These are phyloP conservation scores for Brachypodium distachyon DNA, from an alignment of 202 grass and related monocot species.

Conservation along the genomic window DNA sequence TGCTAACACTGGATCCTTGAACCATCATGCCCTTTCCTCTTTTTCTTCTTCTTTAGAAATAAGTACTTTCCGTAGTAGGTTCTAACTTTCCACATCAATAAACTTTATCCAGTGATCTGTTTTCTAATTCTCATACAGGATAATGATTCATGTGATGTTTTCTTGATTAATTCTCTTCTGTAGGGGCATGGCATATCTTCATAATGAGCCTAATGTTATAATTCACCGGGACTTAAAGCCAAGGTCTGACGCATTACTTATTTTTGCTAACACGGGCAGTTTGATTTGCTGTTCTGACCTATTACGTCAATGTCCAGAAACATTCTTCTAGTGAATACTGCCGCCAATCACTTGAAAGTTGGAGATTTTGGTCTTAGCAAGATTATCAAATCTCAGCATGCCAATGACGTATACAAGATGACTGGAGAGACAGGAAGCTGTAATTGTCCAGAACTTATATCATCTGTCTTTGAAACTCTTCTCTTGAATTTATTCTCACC, in stretches of 20 bases:
- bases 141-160: background rate
- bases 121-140: background rate
- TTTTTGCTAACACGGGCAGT: slow-evolving; percentile 8
- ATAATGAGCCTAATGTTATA: slow-evolving; percentile 98
- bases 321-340: slow-evolving; percentile 91
- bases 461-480: slow-evolving; percentile 8
- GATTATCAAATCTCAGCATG: slow-evolving; percentile 83
- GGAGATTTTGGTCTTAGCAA: slow-evolving; percentile 99
- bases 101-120: background rate
- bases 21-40: background rate
- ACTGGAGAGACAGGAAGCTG: slow-evolving; percentile 99
- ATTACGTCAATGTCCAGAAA: slow-evolving; percentile 51
- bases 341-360: slow-evolving; percentile 94
- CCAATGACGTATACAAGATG: slow-evolving; percentile 96
- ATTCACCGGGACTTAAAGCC: slow-evolving; percentile 96
- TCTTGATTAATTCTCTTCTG: slow-evolving; percentile 15
- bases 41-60: too few species aligned
- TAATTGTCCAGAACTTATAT: slow-evolving; percentile 38
- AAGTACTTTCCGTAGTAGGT: background rate
- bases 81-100: background rate
- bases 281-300: background rate
- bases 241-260: slow-evolving; percentile 44
- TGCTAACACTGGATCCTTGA: background rate
- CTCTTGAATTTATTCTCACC: background rate
- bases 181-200: slow-evolving; percentile 98